Base-by-base conservation (phyloP, 2,329 filamentous ascomycete species). In the Aspergillus quadricinctus region DNA sequence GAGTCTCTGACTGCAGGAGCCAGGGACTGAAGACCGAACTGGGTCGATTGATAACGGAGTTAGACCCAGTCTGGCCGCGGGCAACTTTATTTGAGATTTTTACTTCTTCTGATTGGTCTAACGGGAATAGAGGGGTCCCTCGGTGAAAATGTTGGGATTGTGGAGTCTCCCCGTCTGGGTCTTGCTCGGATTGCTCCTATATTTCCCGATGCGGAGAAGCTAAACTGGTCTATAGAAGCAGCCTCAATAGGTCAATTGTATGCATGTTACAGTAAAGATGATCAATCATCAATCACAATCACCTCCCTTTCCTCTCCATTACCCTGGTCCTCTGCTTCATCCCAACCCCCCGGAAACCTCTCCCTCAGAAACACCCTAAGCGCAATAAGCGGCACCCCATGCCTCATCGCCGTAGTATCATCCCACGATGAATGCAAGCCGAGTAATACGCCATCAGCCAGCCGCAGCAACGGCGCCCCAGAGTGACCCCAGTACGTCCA, bases 401-500 rank as follows among this genome's bases (percentile, higher is more conserved):
- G 75, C 59, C 80, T 71, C 78, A 80, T 81, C 0, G 71, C 75
- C 8, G 78, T 82, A 59, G 76, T 57, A 23, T 81, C 79, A 62
- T 83, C 79, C 80, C 81, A 83, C 28, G 75, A 79, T 3, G 79
- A 82, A 70, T 83, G 80, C 58, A 84, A 57, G 1, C 80, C 81
- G 0, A 82, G 66, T 54, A 83, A 61, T 9, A 27, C 61, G 0
- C 77, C 78, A 11, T 68, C 69, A n/a, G 57, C 63, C 29, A 57
- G 53, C 17, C 74, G 64, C n/a, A 82, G 58, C 17, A 83, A 64
- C 1, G 78, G 79, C 4, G 80, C 81, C 3, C 80, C 80, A 23
- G 77, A 81, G 63, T 83, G 80, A 1, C 81, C 81, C 81, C 81
- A 83, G 64, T 83, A 83, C 1, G 80, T 83, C 81, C 81, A 83